Base-by-base conservation (phyloP, 1,284 basidiomycete species). In the Apiotrichum gracile region DNA sequence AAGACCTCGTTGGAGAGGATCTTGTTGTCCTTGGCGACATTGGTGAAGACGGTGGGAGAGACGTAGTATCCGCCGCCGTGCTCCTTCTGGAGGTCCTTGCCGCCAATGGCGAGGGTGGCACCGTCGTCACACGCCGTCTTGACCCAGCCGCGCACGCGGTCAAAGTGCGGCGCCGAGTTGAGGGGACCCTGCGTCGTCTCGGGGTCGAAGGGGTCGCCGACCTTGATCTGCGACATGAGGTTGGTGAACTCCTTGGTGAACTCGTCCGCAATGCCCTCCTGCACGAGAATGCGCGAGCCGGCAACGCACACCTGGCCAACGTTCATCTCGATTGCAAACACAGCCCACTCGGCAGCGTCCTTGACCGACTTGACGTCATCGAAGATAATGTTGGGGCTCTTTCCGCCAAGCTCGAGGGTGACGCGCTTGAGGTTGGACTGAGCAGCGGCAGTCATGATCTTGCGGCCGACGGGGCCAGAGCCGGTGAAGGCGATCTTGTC, bases 111-210 rank as follows among this genome's bases (percentile, higher is more conserved):
- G 25, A 86, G 76, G 61, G 82, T 86, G 22, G 93, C 93, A n/a
- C 93, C 93, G 68, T 88, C 85, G 60, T 82, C 69, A 74, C 88
- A 89, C 34, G 92, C 94, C 1, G 81, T 79, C 64, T 93, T 87
- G 65, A 98, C 93, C 73, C 92, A 97, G 17, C 78, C 77, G 82
- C 89, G 86, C 47, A 97, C 84, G 60, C 87, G 86, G 72, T 96
- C 90, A 65, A 86, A 89, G 74, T 97, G 93, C 19, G 75, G 76
- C 68, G 87, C 86, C 21, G 87, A 90, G 39, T 91, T 84, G 67
- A 93, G 78, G 22, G 91, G 91, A 3, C 91, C 91, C 40, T 85
- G 87, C 47, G 82, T 82, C 17, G 80, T 83, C 40, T 78, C 77
- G 43, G 87, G 84, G 66, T 90, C 84, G 63, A 88, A 84, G 0